A percentile compares a stretch with the other conserved stretches of the same genome.
Conservation (phyloP, 352 stramenopile genomes). For the Bremia lactucae region DNA sequence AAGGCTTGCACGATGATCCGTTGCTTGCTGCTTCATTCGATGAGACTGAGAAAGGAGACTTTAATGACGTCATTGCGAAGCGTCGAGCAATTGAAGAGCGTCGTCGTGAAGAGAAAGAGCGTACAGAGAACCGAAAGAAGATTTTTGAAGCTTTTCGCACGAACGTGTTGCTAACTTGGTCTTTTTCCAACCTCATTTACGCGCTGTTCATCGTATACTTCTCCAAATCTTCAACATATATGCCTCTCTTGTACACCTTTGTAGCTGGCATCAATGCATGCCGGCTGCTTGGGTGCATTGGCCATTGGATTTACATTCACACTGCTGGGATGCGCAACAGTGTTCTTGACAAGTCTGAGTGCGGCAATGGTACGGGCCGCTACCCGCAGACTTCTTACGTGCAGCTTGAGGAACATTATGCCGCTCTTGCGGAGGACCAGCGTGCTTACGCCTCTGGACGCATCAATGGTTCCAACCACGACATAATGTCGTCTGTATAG, state of each 20-base stretch:
- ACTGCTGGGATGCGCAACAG: conserved; percentile 27
- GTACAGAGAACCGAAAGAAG: conserved; percentile 57
- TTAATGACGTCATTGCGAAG: conserved; percentile 77
- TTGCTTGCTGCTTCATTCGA: conserved; percentile 27
- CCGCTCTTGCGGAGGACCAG: conserved; percentile 52
- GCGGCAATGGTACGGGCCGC: conserved; percentile 38
- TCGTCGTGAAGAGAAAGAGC: conserved; percentile 40
- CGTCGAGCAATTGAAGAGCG: conserved; percentile 61
- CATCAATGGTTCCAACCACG: conserved; percentile 19
- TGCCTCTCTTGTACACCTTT: conserved; percentile 61
- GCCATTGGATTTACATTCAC: conserved; percentile 66
- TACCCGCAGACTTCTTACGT: conserved; percentile 47
- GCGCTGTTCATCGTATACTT: conserved; percentile 68
- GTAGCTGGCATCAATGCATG: conserved; percentile 60
- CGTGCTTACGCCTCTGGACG: conserved; percentile 33
- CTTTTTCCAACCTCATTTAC: conserved; percentile 75
- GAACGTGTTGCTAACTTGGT: conserved; percentile 71
- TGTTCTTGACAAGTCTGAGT: conserved; percentile 42
- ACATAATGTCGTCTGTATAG: no score
- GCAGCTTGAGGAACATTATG: conserved; percentile 67
- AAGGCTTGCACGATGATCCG: conserved; percentile 54
- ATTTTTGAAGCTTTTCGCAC: conserved; percentile 79
- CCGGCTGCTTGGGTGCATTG: conserved; percentile 52
- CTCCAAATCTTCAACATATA: conserved; percentile 36
- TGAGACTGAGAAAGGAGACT: conserved; percentile 67